A percentile compares a stretch with the other conserved stretches of the same genome.
phyloP scores from a whole-genome alignment of 1,284 basidiomycete genomes.

The Cutaneotrichosporon cutaneum region DNA sequence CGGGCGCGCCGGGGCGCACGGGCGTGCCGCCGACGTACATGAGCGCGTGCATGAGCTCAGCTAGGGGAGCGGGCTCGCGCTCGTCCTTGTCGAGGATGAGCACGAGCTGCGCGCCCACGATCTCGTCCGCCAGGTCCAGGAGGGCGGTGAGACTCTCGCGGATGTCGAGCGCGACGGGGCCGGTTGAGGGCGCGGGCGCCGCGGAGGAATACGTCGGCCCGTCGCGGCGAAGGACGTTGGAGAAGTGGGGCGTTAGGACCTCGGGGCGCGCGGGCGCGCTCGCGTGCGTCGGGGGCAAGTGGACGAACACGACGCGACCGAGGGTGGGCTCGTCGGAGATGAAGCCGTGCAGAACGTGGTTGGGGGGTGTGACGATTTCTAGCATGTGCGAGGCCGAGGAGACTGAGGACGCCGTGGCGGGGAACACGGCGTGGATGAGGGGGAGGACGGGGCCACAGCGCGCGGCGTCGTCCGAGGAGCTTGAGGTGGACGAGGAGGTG shows the following conservation, averaged over 20 bases:
- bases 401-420: conserved; percentile 37
- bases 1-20: conserved; percentile 37
- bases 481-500: background rate
- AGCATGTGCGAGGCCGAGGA: conserved; percentile 35
- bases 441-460: conserved; percentile 32
- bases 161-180: conserved; percentile 39
- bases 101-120: conserved; percentile 43
- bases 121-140: conserved; percentile 49
- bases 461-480: background rate
- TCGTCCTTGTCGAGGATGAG: conserved; percentile 48
- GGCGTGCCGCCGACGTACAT: conserved; percentile 52
- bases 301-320: conserved; percentile 45
- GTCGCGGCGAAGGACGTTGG: conserved; percentile 45
- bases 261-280: conserved; percentile 29
- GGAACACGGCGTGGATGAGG: conserved; percentile 47
- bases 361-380: conserved; percentile 49
- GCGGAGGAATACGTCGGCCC: conserved; percentile 37
- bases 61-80: conserved; percentile 41
- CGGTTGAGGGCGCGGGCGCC: conserved; percentile 30
- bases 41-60: conserved; percentile 48
- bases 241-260: conserved; percentile 43
- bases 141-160: conserved; percentile 49
- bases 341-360: conserved; percentile 43
- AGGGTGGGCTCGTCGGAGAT: conserved; percentile 35
- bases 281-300: conserved; percentile 36